phyloP scores from a whole-genome alignment of 495 filamentous ascomycete genomes.

The Trypethelium eluteriae region DNA sequence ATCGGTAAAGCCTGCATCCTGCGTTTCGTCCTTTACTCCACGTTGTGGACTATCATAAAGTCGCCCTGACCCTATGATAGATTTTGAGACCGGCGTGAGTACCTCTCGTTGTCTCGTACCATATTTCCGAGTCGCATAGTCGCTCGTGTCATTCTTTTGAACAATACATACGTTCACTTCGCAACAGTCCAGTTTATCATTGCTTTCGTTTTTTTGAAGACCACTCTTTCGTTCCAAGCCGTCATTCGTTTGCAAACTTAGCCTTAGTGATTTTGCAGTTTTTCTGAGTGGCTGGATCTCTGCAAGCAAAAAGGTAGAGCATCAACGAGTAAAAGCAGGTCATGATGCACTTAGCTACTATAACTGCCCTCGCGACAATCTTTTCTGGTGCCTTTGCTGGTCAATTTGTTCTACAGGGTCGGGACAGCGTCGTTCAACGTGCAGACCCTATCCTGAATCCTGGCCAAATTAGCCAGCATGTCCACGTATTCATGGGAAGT shows the following conservation, averaged over 20 bases:
- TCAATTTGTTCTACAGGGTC: slow-evolving; percentile 17
- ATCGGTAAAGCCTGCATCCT: background rate
- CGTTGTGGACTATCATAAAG: background rate
- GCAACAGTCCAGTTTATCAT: too few species aligned
- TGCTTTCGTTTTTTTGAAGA: background rate
- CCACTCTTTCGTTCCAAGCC: background rate
- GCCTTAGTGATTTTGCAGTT: background rate
- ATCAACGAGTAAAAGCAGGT: background rate
- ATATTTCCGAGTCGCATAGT: background rate
- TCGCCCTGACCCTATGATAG: background rate
- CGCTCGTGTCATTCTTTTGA: background rate
- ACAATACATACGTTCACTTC: background rate
- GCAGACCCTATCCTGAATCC: slow-evolving; percentile 16
- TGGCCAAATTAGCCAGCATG: slow-evolving; percentile 13
- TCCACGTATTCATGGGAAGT: slow-evolving; percentile 14
- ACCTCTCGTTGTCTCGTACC: background rate
- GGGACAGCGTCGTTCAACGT: slow-evolving; percentile 14
- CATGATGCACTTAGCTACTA: slow-evolving; percentile 11
- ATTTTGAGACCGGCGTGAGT: background rate
- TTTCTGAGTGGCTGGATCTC: background rate
- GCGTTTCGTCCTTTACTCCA: background rate
- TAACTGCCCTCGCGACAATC: slow-evolving; percentile 8
- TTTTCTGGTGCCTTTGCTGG: background rate
- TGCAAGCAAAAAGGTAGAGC: background rate
- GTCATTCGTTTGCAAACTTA: background rate